Evolutionary conservation across 495 filamentous ascomycete genomes (phyloP), one percentile per base, ranked within the genome.

Genomic region (Podospora fimiseda): DNA sequence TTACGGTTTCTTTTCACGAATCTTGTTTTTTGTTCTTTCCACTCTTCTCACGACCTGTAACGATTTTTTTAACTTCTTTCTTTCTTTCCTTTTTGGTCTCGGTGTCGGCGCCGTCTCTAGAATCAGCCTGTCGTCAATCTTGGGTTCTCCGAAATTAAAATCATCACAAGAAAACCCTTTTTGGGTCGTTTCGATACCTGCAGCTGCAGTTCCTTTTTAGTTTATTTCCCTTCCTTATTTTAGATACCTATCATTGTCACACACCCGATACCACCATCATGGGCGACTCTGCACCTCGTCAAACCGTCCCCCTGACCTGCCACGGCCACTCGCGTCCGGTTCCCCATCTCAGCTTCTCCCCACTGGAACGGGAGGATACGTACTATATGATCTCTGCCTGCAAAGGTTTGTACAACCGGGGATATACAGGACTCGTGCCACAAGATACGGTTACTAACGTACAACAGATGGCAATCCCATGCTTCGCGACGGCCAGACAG

Each of bases 391-490:
- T 97, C 49, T 96, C 92, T n/a, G 90, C 92, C 50, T 97, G 94
- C 79, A 98, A 98, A 80, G 90, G 90, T 94, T 70, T 51, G 64
- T 50, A 50, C 15, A 16, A 1, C 3, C 9, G 7, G 0, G 15
- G 11, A 16, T 16, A 20, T 23, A 18, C 33, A 4, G n/a, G 6
- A 9, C 46, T 1, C 23, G 9, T 22, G 1, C 11, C 9, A 49
- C 53, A 8, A 53, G 23, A 19, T 27, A 45, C 38, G 44, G 55
- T 41, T 55, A 18, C 62, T 33, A 11, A 33, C 27, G n/a, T n/a
- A n/a, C n/a, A n/a, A n/a, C n/a, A 91, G 93, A 98, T 71, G 90
- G 89, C 61, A 96, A 96, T 67, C 93, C 93, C 30, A 97, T 97
- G 92, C 87, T 98, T 60, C 86, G 93, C 50, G 88, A 98, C 76